Conservation (phyloP, 129 eudicot genomes). For the Smallanthus sonchifolius region DNA sequence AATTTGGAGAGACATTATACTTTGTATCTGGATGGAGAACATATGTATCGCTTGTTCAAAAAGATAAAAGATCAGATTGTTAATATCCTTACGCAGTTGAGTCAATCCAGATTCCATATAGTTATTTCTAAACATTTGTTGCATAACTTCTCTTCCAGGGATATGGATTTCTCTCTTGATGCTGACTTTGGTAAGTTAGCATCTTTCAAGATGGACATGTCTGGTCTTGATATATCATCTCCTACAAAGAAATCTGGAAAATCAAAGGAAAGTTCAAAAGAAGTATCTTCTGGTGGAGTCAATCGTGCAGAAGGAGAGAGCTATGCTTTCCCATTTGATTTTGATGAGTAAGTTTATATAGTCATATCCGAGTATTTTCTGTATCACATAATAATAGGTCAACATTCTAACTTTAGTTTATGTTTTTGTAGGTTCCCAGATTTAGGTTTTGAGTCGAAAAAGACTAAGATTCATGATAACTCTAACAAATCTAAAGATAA, state of each 20-base stretch:
- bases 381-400: conserved; percentile 1
- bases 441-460: conserved; percentile 50
- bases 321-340: conserved; percentile 69
- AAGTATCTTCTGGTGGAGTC: conserved; percentile 43
- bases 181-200: conserved; percentile 63
- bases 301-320: conserved; percentile 40
- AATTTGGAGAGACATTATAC: conserved; percentile 14
- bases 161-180: conserved; percentile 80
- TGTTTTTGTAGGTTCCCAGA: conserved; percentile 42
- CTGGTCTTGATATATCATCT: conserved; percentile 73
- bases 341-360: conserved; percentile 42
- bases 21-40: background rate
- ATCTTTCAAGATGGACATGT: conserved; percentile 74
- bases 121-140: conserved; percentile 2
- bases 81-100: background rate
- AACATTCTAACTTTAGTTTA: background rate
- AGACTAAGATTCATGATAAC: conserved; percentile 31
- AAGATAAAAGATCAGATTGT: conserved; percentile 2
- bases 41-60: background rate
- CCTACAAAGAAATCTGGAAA: conserved; percentile 54
- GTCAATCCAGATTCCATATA: conserved; percentile 9
- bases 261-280: conserved; percentile 47
- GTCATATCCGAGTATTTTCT: conserved; percentile 3
- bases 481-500: conserved; percentile 32
- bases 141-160: conserved; percentile 45